Evolutionary conservation across 108 stramenopile species (phyloP).

Genomic region (Stephanodiscus minutulus): DNA sequence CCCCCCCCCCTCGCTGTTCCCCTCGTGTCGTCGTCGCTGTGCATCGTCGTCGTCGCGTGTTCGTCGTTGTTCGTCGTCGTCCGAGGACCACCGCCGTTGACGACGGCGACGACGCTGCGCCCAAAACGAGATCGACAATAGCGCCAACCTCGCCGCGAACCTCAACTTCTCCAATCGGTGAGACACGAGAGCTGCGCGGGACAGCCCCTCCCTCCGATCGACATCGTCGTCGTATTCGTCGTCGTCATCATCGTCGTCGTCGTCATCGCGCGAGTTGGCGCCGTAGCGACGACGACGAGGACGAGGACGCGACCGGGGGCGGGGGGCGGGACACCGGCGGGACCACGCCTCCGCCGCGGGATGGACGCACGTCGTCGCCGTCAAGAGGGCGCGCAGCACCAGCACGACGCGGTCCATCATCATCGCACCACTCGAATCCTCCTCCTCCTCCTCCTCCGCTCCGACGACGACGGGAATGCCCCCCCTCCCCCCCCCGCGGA

Average conservation of each 20-base stretch:
- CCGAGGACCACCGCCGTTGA: neutral
- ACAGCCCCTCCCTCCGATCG: constrained; percentile 8
- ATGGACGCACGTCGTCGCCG: constrained; percentile 44
- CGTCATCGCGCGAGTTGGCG: neutral
- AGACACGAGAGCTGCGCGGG: constrained; percentile 14
- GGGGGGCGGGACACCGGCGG: constrained; percentile 3
- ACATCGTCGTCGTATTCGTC: no score
- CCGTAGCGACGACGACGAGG: neutral
- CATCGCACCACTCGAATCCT: neutral
- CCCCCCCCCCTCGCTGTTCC: neutral
- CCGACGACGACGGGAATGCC: no score
- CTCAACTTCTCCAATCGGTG: constrained; percentile 34
- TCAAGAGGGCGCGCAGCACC: constrained; percentile 28
- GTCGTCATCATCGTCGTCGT: no score
- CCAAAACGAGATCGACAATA: constrained; percentile 42
- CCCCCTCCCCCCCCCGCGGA: no score
- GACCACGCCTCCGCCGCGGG: constrained; percentile 47
- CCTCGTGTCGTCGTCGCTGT: neutral
- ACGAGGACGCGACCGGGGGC: no score
- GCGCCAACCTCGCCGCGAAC: constrained; percentile 28
- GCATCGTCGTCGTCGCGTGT: neutral
- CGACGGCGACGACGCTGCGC: constrained; percentile 5
- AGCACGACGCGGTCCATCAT: constrained; percentile 19
- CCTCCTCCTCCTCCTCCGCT: neutral
- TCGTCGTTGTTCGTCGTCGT: neutral